Evolutionary conservation across 2,329 filamentous ascomycete genomes (phyloP).

Genomic region (Hypocreales sp.): DNA sequence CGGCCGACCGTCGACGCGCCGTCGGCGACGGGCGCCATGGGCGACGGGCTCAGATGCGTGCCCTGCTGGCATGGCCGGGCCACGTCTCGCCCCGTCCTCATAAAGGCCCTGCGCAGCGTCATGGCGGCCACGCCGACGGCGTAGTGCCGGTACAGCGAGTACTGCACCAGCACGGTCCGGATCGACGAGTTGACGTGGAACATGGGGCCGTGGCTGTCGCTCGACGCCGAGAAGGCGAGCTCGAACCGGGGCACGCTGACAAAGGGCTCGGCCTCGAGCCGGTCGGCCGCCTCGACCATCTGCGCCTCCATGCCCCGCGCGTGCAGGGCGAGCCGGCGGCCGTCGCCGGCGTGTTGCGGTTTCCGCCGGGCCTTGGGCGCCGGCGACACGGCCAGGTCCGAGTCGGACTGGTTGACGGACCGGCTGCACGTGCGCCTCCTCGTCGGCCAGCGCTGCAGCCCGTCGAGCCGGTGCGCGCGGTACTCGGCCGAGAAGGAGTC

Average conservation of each 20-base stretch:
- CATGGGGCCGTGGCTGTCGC: constrained; percentile 73
- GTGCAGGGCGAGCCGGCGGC: constrained; percentile 66
- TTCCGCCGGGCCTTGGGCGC: constrained; percentile 32
- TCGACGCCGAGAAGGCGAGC: constrained; percentile 67
- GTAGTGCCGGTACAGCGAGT: constrained; percentile 90
- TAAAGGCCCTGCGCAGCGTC: constrained; percentile 58
- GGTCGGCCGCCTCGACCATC: constrained; percentile 75
- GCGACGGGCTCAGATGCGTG: constrained; percentile 10
- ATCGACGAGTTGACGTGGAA: constrained; percentile 77
- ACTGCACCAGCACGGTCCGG: constrained; percentile 66
- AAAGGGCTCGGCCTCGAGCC: constrained; percentile 74
- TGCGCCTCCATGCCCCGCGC: constrained; percentile 76
- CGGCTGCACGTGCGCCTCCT: constrained; percentile 64
- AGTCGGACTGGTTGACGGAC: constrained; percentile 51
- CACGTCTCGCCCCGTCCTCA: constrained; percentile 31
- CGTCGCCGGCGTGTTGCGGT: constrained; percentile 49
- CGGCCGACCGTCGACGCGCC: constrained; percentile 17
- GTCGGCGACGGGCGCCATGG: constrained; percentile 12
- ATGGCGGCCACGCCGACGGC: constrained; percentile 67
- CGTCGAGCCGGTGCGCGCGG: constrained; percentile 61
- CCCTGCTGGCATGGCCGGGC: constrained; percentile 17
- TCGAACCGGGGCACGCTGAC: constrained; percentile 77
- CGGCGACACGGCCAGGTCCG: constrained; percentile 33
- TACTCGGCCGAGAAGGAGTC: constrained; percentile 85
- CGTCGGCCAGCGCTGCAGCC: constrained; percentile 37